Evolutionary conservation across 129 eudicot genomes (phyloP), one percentile per base, ranked within the genome.

Genomic region (Smallanthus sonchifolius): DNA sequence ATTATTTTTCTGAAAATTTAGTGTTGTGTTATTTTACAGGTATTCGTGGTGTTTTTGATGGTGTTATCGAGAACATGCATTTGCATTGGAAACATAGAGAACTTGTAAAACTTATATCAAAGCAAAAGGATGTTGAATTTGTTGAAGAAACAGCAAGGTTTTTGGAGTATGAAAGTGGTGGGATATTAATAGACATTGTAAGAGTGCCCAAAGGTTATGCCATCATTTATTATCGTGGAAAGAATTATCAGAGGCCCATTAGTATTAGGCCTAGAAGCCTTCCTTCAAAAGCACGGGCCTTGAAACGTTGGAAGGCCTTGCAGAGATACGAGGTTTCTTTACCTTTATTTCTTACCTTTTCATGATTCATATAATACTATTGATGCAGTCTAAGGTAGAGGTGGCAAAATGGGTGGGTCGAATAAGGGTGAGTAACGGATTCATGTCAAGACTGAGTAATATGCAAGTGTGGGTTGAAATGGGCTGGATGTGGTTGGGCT

Each of bases 51-150:
- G 95, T 94, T 38, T 94, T 94, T 72, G 98, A 94, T 78, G 98
- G 98, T 40, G 98, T 94, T 75, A 90, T 94, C 28, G 98, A 94
- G 80, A 94, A 94, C 87, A 90, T 94, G 98, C 98, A 94, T 82
- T 74, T 94, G 62, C 98, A 94, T 10, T 94, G 98, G 98, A 94
- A 94, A 70, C 97, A 94, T 83, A 86, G 98, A 77, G 98, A 94
- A 66, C 91, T 94, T 67, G 98, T 94, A 19, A 94, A 94, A 78
- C 84, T 94, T 67, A 90, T 94, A 75, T 86, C 97, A 48, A 94
- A 94, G 78, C 97, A 88, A 70, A 94, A 90, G 65, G 94, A 81
- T 73, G 67, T 78, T 30, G 90, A 89, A 16, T 94, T 88, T 83
- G 98, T 86, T 65, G 98, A 94, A 84, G 97, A 94, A 83, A 86